Percentiles rank a stretch among this genome's conserved stretches.
These are phyloP conservation scores for Hibiscus trionum DNA, from an alignment of 345 rosid genomes.

Conservation along the genomic window DNA sequence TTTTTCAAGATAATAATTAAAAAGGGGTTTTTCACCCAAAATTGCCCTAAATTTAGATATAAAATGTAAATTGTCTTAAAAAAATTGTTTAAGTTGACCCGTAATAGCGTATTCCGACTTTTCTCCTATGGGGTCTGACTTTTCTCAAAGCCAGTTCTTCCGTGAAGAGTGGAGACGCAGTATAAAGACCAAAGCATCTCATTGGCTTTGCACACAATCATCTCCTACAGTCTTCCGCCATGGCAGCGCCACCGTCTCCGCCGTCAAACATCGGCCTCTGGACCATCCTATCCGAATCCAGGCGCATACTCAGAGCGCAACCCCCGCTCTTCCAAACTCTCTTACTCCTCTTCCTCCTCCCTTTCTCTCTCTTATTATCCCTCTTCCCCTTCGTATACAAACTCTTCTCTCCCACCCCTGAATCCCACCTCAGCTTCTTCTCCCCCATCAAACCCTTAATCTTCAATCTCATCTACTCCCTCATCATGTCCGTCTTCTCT, in stretches of 20 bases:
- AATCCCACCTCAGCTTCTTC: conserved; percentile 19
- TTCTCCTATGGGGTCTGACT: not conserved
- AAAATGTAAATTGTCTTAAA: too few species aligned
- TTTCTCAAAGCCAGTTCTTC: not conserved
- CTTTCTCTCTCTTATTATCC: conserved; percentile 44
- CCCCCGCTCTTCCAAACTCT: conserved; percentile 85
- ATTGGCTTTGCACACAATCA: not conserved
- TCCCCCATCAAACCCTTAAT: conserved; percentile 1
- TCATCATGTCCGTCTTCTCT: conserved; percentile 26
- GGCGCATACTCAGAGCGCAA: conserved; percentile 63
- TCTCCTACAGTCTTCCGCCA: not conserved
- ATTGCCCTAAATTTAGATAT: too few species aligned
- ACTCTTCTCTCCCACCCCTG: conserved; percentile 26
- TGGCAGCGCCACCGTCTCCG: conserved; percentile 19
- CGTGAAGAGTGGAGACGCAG: not conserved
- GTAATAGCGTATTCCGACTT: not conserved
- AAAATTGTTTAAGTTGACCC: not conserved
- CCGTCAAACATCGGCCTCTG: conserved; percentile 21
- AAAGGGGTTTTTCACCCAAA: too few species aligned
- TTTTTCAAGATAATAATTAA: too few species aligned
- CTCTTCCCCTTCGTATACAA: conserved; percentile 34
- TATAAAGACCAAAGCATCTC: not conserved
- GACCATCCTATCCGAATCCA: conserved; percentile 46
- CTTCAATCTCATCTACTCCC: conserved; percentile 22
- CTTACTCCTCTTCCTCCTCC: conserved; percentile 71